Evolutionary conservation across 2,329 filamentous ascomycete genomes (phyloP), one percentile per base, ranked within the genome.

Genomic region (Chrysosporium queenslandicum): DNA sequence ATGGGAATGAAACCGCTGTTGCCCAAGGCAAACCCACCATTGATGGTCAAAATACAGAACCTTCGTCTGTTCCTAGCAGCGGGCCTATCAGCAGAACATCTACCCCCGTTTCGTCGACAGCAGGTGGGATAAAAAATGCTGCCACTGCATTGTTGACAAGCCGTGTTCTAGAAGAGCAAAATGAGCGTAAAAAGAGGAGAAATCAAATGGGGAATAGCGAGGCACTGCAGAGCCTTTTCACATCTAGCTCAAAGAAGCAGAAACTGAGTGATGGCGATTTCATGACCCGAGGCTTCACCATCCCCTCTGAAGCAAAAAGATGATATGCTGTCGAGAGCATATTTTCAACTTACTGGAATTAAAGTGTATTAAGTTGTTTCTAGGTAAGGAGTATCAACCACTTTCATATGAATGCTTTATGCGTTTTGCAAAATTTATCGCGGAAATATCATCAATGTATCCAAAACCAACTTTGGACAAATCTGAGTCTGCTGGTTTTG

Each of bases 91-190:
- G 63, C 55, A 61, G 60, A 43, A 61, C 63, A 48, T 59, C 66
- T 3, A 72, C 64, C 0, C 58, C 65, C 18, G 66, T 66, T 1
- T 57, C 69, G 4, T 65, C 68, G 73, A 52, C 60, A 23, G 55
- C 58, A 4, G 70, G 76, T 50, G 81, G 84, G 9, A 95, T 97
- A 67, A 95, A 95, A 66, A 94, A 97, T 60, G 75, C 87, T 0
- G 79, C 87, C 52, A 92, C 92, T 0, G 90, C 91, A 0, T 85
- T 82, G 2, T 71, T 98, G 40, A 94, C 91, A 0, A 86, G 86
- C 0, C 89, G 83, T 60, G 90, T 98, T 0, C 67, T 97, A 23
- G 84, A 85, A 21, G 91, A 97, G 62, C 87, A 96, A 66, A 86
- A 91, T 47, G 82, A 85, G 62, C 77, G 79, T 52, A 89, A 88